A percentile compares a stretch with the other conserved stretches of the same genome.
These are phyloP conservation scores for Taxillus chinensis DNA, from an alignment of 164 flowering plant species.

Conservation along the genomic window DNA sequence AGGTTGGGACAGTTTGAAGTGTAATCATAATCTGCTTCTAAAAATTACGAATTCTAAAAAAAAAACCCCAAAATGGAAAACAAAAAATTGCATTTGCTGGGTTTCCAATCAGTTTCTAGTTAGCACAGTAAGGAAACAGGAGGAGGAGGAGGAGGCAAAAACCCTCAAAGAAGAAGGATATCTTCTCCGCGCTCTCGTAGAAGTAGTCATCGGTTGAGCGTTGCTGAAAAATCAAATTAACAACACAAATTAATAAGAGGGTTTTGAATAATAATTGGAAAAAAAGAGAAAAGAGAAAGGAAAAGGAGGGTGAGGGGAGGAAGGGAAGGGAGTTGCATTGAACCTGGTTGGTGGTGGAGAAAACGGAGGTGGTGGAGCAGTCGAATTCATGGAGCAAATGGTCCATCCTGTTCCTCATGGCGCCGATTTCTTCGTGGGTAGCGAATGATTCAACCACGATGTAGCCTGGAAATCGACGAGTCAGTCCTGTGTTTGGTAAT, in stretches of 20 bases:
- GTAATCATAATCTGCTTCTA: no score
- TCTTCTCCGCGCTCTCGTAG: constrained; percentile 83
- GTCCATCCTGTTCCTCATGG: constrained; percentile 61
- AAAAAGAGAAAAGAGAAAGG: no score
- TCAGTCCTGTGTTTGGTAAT: neutral
- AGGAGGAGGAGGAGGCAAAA: no score
- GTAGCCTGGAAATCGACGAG: constrained; percentile 31
- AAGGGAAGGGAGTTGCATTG: no score
- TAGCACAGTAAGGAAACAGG: neutral
- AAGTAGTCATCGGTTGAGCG: constrained; percentile 59
- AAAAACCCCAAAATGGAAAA: no score
- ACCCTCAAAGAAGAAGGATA: constrained; percentile 98
- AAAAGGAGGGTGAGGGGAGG: neutral
- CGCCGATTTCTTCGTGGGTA: constrained; percentile 45
- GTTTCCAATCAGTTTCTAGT: neutral
- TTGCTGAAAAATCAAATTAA: constrained; percentile 25
- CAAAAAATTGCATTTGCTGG: no score
- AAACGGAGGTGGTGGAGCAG: constrained; percentile 47
- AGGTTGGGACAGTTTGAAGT: no score
- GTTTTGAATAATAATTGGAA: no score
- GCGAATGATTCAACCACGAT: constrained; percentile 77
- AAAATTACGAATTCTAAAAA: no score
- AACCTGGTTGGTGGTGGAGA: constrained; percentile 89
- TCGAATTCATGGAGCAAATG: constrained; percentile 62
- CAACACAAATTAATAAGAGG: neutral